Evolutionary conservation across 1,139 yeast genomes (phyloP).

Genomic region (Geotrichum candidum): DNA sequence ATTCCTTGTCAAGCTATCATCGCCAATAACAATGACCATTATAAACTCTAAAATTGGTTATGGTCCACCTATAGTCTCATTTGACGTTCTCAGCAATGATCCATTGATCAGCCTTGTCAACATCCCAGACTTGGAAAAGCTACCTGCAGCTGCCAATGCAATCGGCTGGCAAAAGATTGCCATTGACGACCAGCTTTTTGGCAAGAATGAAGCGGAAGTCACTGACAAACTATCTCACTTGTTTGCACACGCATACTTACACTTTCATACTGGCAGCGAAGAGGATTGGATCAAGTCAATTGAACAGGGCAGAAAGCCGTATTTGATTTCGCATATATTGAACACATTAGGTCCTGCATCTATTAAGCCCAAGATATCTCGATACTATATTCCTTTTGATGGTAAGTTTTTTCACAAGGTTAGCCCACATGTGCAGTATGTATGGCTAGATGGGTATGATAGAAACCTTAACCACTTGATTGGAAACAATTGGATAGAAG

Average conservation of each 20-base stretch:
- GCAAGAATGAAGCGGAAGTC: not conserved
- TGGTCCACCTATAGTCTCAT: not conserved
- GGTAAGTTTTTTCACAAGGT: not conserved
- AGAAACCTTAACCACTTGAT: not conserved
- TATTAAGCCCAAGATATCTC: not conserved
- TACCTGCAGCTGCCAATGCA: not conserved
- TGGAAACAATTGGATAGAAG: not conserved
- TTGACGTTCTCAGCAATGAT: not conserved
- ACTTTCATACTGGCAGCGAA: not conserved
- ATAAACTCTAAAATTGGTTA: not conserved
- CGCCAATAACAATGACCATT: not conserved
- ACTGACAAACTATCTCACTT: not conserved
- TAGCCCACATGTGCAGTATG: not conserved
- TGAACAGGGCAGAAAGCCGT: not conserved
- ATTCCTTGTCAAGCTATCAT: not conserved
- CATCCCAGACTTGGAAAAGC: not conserved
- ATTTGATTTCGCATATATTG: not conserved
- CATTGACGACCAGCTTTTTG: not conserved
- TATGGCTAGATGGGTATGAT: not conserved
- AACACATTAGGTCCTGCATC: not conserved
- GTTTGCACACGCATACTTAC: not conserved
- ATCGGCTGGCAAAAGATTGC: not conserved
- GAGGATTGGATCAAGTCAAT: not conserved
- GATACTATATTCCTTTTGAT: not conserved
- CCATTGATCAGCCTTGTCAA: not conserved